Evolutionary conservation across 768 basidiomycete genomes (phyloP), one percentile per base, ranked within the genome.

Genomic region (Rhodotorula babjevae): DNA sequence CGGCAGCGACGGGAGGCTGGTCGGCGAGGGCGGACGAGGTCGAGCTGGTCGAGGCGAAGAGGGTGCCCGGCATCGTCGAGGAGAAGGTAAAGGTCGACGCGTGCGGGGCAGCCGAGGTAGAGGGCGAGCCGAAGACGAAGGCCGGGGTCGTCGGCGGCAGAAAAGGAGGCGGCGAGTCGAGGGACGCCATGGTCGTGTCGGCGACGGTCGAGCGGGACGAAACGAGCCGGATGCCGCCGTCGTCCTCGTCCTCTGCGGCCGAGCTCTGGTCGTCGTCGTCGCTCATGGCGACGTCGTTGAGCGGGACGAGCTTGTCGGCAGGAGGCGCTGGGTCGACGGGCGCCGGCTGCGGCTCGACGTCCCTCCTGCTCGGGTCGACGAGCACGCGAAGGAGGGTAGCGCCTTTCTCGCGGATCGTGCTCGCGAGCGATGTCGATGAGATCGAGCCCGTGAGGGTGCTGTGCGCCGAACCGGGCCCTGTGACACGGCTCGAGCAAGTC

Each of bases 111-210:
- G 42, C 8, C 27, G 40, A 18, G 3, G 55, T 21, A 23, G 47
- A 10, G 10, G 68, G 68, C 7, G 68, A 63, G 18, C 68, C 68
- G 33, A 69, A 69, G 44, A 69, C n/a, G 62, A 63, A 69, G 16
- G 56, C 31, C 3, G 61, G 46, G 14, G 53, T 2, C 3, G 62
- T 3, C 1, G 15, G 12, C 0, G 65, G 42, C 2, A 55, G 61
- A 14, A 8, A 8, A 2, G 61, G 33, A 0, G 23, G 33, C 2
- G 36, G 61, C 23, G 61, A 46, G 9, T 23, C 64, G 31, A 31
- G 33, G 15, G 53, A 21, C 25, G 42, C 14, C 44, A 49, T 9
- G n/a, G 12, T 36, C 53, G 5, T 10, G 31, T 57, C 46, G 46
- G 25, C 31, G 44, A 50, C 9, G 11, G 57, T 59, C 44, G 65